Evolutionary conservation across 345 rosid genomes (phyloP).

Genomic region (Salix suchowensis): DNA sequence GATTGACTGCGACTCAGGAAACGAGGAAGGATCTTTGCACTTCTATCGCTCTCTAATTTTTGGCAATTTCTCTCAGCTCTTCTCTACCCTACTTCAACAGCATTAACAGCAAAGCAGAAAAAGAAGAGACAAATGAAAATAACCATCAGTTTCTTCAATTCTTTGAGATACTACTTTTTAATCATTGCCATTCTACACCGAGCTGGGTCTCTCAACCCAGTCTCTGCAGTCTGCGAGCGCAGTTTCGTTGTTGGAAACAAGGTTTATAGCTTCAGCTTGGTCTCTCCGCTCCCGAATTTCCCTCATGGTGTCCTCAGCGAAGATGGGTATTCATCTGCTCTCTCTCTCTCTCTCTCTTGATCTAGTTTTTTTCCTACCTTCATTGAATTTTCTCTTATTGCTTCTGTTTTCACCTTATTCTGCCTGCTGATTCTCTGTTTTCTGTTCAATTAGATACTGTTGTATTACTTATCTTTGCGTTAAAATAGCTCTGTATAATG

Average conservation of each 20-base stretch:
- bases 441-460: not conserved
- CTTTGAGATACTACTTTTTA: constrained; percentile 26
- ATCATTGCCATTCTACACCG: constrained; percentile 22
- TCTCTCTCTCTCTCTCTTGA: constrained; percentile 9
- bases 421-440: not conserved
- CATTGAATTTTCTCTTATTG: not conserved
- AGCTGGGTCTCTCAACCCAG: constrained; percentile 29
- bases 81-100: too few species aligned
- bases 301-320: constrained; percentile 96
- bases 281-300: constrained; percentile 51
- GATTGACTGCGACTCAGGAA: too few species aligned
- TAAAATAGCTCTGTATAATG: too few species aligned
- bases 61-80: too few species aligned
- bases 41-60: too few species aligned
- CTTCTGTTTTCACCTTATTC: not conserved
- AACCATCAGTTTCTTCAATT: not conserved
- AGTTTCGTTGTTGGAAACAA: constrained; percentile 47
- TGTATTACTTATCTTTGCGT: not conserved
- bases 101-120: too few species aligned
- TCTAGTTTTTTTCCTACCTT: constrained; percentile 13
- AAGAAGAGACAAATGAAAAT: too few species aligned
- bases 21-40: too few species aligned
- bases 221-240: constrained; percentile 45
- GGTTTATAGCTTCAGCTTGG: constrained; percentile 64
- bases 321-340: constrained; percentile 64